Conservation (phyloP, 78 protist genomes). For the Dictyostelium intermedium region DNA sequence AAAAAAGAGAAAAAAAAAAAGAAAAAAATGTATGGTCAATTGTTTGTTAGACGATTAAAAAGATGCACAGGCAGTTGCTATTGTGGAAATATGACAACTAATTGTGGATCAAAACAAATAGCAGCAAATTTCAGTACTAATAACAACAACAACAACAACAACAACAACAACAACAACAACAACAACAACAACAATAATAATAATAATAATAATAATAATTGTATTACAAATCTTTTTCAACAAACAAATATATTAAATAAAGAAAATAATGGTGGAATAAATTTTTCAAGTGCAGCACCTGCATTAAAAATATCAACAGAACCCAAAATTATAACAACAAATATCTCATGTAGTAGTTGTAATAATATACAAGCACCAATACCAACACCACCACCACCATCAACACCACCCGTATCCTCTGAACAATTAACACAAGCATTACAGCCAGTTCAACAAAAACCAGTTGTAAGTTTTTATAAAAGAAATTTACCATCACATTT, state of each 20-base stretch:
- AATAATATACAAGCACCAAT: neutral
- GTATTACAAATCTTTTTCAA: neutral
- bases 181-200: neutral
- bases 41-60: neutral
- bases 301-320: neutral
- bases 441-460: neutral
- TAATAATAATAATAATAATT: neutral
- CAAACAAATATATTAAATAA: neutral
- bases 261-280: neutral
- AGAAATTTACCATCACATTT: slow-evolving; percentile 74
- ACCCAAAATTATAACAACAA: neutral
- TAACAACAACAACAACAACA: neutral
- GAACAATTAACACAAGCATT: neutral
- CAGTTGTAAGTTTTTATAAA: slow-evolving; percentile 61
- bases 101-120: neutral
- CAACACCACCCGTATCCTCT: neutral
- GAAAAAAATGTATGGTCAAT: neutral
- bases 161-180: neutral
- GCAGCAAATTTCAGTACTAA: neutral
- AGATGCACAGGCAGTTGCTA: neutral
- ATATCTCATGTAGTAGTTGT: neutral
- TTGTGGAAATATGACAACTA: neutral
- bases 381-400: neutral
- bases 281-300: neutral
- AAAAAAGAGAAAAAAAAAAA: no score